phyloP scores from a whole-genome alignment of 1,139 yeast species.

The Yamadazyma mexicana region DNA sequence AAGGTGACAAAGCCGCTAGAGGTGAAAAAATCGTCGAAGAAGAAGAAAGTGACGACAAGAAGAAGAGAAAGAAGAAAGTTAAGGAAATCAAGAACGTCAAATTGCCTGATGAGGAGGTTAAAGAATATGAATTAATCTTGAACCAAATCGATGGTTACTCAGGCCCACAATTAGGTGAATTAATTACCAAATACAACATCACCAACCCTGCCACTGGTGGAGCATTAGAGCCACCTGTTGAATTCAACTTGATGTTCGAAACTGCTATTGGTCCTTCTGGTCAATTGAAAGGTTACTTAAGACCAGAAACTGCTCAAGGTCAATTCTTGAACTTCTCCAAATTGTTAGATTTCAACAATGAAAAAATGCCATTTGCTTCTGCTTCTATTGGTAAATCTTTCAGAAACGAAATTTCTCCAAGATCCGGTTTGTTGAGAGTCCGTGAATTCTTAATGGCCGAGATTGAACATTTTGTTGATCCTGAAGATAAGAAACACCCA shows the following conservation, averaged over 20 bases:
- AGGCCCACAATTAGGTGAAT: slow-evolving; percentile 87
- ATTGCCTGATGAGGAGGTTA: slow-evolving; percentile 75
- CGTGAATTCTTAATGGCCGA: slow-evolving; percentile 99
- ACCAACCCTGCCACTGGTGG: slow-evolving; percentile 91
- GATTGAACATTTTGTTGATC: slow-evolving; percentile 98
- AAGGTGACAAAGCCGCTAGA: slow-evolving; percentile 95
- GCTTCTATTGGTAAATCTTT: slow-evolving; percentile 98
- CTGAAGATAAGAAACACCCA: slow-evolving; percentile 77
- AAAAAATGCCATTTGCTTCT: slow-evolving; percentile 97
- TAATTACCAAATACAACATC: slow-evolving; percentile 78
- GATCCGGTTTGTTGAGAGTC: slow-evolving; percentile 95
- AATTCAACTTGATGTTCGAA: slow-evolving; percentile 98
- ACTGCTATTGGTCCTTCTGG: slow-evolving; percentile 99
- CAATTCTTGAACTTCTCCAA: slow-evolving; percentile 95
- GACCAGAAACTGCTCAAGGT: slow-evolving; percentile 99
- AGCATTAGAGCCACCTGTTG: slow-evolving; percentile 82
- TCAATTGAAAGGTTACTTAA: slow-evolving; percentile 86
- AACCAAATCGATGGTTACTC: slow-evolving; percentile 96
- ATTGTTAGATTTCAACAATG: slow-evolving; percentile 91
- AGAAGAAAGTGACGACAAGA: slow-evolving; percentile 69
- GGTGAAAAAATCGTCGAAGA: slow-evolving; percentile 60
- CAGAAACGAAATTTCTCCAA: slow-evolving; percentile 98
- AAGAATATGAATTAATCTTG: slow-evolving; percentile 80
- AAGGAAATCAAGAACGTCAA: slow-evolving; percentile 89
- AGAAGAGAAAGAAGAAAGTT: slow-evolving; percentile 93